A percentile compares a stretch with the other conserved stretches of the same genome.
phyloP scores from a whole-genome alignment of 2,329 filamentous ascomycete species.

The Leptographium lundbergii region DNA sequence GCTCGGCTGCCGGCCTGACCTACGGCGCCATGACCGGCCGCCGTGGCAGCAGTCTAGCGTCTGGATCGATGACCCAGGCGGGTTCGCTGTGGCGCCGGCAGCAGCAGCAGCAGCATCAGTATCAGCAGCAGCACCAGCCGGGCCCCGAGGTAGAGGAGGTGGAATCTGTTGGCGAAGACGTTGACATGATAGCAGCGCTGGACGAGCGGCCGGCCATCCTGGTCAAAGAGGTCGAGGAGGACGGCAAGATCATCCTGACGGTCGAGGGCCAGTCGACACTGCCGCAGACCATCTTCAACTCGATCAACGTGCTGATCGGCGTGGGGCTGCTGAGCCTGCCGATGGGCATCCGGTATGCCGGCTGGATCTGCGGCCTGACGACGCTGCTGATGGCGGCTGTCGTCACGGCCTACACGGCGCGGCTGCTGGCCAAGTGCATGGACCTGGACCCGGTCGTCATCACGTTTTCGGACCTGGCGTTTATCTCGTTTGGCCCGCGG shows the following conservation, averaged over 20 bases:
- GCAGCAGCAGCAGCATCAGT: slow-evolving; percentile 24
- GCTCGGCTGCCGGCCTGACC: slow-evolving; percentile 17
- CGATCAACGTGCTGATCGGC: slow-evolving; percentile 83
- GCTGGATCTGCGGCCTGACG: slow-evolving; percentile 71
- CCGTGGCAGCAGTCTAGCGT: not conserved
- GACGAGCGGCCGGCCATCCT: slow-evolving; percentile 61
- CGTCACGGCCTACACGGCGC: slow-evolving; percentile 76
- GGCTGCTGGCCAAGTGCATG: slow-evolving; percentile 75
- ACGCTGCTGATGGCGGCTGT: slow-evolving; percentile 63
- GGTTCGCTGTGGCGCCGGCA: slow-evolving; percentile 40
- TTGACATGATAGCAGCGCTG: slow-evolving; percentile 7
- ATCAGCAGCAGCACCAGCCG: slow-evolving; percentile 12
- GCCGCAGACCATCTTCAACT: slow-evolving; percentile 93
- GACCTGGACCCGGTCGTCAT: slow-evolving; percentile 75
- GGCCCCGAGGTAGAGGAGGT: not conserved
- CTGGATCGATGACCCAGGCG: slow-evolving; percentile 36
- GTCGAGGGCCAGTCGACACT: slow-evolving; percentile 91
- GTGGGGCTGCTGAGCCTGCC: slow-evolving; percentile 83
- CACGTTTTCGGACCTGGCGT: slow-evolving; percentile 89
- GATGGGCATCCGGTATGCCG: slow-evolving; percentile 74
- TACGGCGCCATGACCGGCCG: slow-evolving; percentile 17
- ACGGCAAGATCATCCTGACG: slow-evolving; percentile 71
- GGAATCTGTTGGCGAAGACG: slow-evolving; percentile 20
- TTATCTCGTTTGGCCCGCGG: slow-evolving; percentile 72
- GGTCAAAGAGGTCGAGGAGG: slow-evolving; percentile 82